A percentile compares a stretch with the other conserved stretches of the same genome.
Evolutionary conservation across 164 flowering plant genomes (phyloP).

Genomic region (Umbellularia californica): DNA sequence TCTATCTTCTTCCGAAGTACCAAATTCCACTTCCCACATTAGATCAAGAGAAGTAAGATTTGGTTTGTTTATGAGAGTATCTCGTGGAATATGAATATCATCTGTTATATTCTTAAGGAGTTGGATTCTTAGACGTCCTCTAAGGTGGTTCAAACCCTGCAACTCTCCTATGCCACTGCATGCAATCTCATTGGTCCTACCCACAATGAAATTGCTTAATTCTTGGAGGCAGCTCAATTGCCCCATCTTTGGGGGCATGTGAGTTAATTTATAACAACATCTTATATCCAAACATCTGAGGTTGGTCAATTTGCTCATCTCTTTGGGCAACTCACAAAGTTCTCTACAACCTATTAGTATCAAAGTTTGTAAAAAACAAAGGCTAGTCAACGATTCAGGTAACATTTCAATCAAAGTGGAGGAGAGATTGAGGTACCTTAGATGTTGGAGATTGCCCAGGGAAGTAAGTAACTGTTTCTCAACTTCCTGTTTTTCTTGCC

Average conservation of each 20-base stretch:
- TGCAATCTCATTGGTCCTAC: background rate
- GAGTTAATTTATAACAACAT: background rate
- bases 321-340: conserved; percentile 8
- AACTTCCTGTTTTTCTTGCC: background rate
- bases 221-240: background rate
- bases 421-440: conserved; percentile 14
- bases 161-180: background rate
- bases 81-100: no score
- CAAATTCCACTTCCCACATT: background rate
- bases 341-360: rapidly evolving
- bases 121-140: background rate
- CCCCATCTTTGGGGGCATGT: background rate
- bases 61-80: background rate
- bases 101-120: background rate
- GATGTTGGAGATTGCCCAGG: conserved; percentile 10
- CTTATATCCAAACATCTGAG: conserved; percentile 1
- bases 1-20: no score
- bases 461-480: background rate
- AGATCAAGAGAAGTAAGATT: background rate
- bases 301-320: conserved; percentile 2
- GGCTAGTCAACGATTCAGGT: conserved; percentile 7
- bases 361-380: conserved; percentile 7
- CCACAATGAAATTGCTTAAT: background rate
- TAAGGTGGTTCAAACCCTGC: background rate
- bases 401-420: background rate